Evolutionary conservation across 768 basidiomycete species (phyloP).

Genomic region (Rhizopogon salebrosus): DNA sequence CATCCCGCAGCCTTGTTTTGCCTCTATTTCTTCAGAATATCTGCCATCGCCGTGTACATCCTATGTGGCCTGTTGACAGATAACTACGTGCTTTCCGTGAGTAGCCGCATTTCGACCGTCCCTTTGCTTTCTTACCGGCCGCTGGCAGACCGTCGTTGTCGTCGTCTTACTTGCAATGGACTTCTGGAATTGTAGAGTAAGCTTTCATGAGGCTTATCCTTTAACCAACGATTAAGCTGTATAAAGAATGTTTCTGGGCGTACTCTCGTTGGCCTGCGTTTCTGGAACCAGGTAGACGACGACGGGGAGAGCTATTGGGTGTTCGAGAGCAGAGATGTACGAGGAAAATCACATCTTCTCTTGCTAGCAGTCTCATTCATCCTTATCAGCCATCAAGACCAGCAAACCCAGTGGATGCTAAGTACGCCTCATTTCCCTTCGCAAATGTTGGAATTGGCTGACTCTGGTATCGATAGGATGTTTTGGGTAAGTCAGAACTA

Average conservation of each 20-base stretch:
- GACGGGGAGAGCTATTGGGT: slow-evolving; percentile 97
- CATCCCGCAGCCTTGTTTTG: slow-evolving; percentile 83
- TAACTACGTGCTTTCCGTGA: slow-evolving; percentile 89
- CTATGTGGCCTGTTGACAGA: slow-evolving; percentile 87
- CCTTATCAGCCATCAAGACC: slow-evolving; percentile 71
- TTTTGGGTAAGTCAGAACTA: slow-evolving; percentile 65
- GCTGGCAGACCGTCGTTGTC: slow-evolving; percentile 72
- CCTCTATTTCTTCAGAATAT: slow-evolving; percentile 81
- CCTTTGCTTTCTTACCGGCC: background rate
- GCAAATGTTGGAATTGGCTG: slow-evolving; percentile 6
- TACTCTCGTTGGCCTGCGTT: slow-evolving; percentile 89
- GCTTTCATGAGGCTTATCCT: slow-evolving; percentile 11
- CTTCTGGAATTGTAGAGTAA: slow-evolving; percentile 95
- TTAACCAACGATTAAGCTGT: background rate
- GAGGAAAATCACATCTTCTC: slow-evolving; percentile 22
- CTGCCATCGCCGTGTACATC: slow-evolving; percentile 89
- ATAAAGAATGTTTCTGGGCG: slow-evolving; percentile 87
- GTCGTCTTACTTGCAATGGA: slow-evolving; percentile 94
- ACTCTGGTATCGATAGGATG: slow-evolving; percentile 52
- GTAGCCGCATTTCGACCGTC: slow-evolving; percentile 21
- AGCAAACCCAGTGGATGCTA: slow-evolving; percentile 84
- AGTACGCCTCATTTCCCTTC: slow-evolving; percentile 38
- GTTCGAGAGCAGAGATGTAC: slow-evolving; percentile 93
- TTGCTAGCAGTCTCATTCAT: background rate
- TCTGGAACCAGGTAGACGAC: slow-evolving; percentile 98